Evolutionary conservation across 768 basidiomycete genomes (phyloP).

Genomic region (Suillus hirtellus): DNA sequence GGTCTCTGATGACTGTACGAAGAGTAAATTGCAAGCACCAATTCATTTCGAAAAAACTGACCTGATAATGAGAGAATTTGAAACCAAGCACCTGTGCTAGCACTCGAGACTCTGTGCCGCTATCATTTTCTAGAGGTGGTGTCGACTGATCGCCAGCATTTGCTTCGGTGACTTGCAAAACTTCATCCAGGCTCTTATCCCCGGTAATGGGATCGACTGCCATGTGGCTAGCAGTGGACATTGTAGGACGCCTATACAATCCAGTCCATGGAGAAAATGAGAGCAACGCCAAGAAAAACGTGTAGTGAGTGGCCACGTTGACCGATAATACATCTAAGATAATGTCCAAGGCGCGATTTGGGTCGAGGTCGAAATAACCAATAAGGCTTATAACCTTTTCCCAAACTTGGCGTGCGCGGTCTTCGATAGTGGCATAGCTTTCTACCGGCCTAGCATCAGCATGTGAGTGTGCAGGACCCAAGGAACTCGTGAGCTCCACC

Average conservation of each 20-base stretch:
- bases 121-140: constrained; percentile 15
- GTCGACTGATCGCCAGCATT: constrained; percentile 1
- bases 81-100: constrained; percentile 95
- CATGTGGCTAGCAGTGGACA: constrained; percentile 35
- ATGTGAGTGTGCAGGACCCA: constrained; percentile 74
- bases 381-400: constrained; percentile 86
- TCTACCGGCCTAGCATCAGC: constrained; percentile 68
- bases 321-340: constrained; percentile 89
- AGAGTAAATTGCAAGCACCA: not conserved
- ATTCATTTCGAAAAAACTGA: constrained; percentile 33
- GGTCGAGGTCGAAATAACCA: constrained; percentile 96
- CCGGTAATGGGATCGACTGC: constrained; percentile 38
- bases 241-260: constrained; percentile 37
- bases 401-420: constrained; percentile 71
- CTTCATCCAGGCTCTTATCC: constrained; percentile 67
- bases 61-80: constrained; percentile 92
- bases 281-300: constrained; percentile 86
- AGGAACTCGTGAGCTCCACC: constrained; percentile 74
- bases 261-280: constrained; percentile 88
- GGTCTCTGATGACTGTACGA: constrained; percentile 53
- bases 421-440: constrained; percentile 53
- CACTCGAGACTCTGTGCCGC: constrained; percentile 51
- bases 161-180: constrained; percentile 56
- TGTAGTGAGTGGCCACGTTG: constrained; percentile 79
- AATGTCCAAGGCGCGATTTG: constrained; percentile 90